phyloP scores from a whole-genome alignment of 768 basidiomycete genomes.

The Podaxis sp. region DNA sequence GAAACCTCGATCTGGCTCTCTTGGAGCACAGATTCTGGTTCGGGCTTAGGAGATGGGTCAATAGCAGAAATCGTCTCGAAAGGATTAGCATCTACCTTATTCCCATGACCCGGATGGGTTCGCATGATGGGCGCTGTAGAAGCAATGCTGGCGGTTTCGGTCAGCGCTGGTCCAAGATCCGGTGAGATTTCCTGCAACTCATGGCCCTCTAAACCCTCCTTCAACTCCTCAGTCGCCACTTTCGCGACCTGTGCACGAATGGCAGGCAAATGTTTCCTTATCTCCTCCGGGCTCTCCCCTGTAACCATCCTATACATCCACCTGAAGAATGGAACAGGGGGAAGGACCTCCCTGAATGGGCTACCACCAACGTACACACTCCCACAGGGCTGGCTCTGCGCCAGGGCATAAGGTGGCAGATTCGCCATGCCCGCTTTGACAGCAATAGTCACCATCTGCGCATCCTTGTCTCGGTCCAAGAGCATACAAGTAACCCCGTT shows the following conservation, averaged over 20 bases:
- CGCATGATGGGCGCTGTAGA: neutral
- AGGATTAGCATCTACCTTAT: neutral
- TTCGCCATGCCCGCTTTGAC: constrained; percentile 23
- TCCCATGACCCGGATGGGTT: neutral
- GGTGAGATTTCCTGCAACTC: neutral
- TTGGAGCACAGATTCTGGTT: neutral
- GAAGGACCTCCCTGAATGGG: neutral
- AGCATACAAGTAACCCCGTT: constrained; percentile 23
- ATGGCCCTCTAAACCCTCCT: neutral
- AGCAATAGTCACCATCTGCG: neutral
- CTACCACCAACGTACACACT: constrained; percentile 6
- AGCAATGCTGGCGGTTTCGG: neutral
- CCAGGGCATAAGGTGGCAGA: constrained; percentile 20
- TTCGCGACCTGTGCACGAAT: neutral
- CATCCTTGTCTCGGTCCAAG: constrained; percentile 14
- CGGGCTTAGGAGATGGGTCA: neutral
- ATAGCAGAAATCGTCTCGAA: neutral
- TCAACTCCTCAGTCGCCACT: neutral
- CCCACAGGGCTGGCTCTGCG: neutral
- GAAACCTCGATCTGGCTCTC: neutral
- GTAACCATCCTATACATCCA: neutral
- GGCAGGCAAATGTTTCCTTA: neutral
- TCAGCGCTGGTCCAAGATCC: neutral
- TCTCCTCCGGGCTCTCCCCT: neutral
- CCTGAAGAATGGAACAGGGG: neutral